Percentiles rank a stretch among this genome's conserved stretches.
phyloP scores from a whole-genome alignment of 2,329 filamentous ascomycete species.

The Truncatella angustata region DNA sequence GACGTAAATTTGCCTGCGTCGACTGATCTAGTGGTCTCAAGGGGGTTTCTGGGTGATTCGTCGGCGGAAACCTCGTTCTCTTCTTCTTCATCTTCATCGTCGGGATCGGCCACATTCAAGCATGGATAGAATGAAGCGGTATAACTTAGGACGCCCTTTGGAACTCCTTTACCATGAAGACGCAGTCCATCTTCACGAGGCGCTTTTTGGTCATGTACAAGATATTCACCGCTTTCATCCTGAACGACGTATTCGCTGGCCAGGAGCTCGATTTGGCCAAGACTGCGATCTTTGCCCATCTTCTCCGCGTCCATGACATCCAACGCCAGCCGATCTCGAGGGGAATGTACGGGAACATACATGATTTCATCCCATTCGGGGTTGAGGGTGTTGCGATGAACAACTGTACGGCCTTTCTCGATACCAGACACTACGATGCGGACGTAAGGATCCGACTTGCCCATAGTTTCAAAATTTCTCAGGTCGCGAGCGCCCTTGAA shows the following conservation, averaged over 20 bases:
- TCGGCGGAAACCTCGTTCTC: constrained; percentile 39
- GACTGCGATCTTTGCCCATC: constrained; percentile 83
- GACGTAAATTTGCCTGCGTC: constrained; percentile 45
- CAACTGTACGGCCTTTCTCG: constrained; percentile 88
- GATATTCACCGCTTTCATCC: constrained; percentile 76
- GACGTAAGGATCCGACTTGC: constrained; percentile 95
- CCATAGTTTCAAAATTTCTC: constrained; percentile 90
- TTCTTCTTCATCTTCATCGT: constrained; percentile 69
- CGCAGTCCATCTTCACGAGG: constrained; percentile 66
- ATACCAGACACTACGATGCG: constrained; percentile 87
- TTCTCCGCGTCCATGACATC: constrained; percentile 98
- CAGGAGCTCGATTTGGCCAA: constrained; percentile 77
- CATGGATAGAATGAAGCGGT: constrained; percentile 89
- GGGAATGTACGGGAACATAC: constrained; percentile 85
- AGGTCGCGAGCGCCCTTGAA: constrained; percentile 81
- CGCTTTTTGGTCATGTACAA: constrained; percentile 74
- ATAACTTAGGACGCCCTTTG: constrained; percentile 80
- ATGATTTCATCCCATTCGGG: constrained; percentile 95
- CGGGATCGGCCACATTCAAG: constrained; percentile 82
- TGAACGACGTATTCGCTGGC: constrained; percentile 78
- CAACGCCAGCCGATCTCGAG: constrained; percentile 78
- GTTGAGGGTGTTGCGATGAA: constrained; percentile 92
- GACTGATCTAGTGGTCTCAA: constrained; percentile 32
- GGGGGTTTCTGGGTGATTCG: constrained; percentile 20
- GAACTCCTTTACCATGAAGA: constrained; percentile 67